Conservation (phyloP, 192 early-diverging fungal genomes). For the Kickxella alabastrina region DNA sequence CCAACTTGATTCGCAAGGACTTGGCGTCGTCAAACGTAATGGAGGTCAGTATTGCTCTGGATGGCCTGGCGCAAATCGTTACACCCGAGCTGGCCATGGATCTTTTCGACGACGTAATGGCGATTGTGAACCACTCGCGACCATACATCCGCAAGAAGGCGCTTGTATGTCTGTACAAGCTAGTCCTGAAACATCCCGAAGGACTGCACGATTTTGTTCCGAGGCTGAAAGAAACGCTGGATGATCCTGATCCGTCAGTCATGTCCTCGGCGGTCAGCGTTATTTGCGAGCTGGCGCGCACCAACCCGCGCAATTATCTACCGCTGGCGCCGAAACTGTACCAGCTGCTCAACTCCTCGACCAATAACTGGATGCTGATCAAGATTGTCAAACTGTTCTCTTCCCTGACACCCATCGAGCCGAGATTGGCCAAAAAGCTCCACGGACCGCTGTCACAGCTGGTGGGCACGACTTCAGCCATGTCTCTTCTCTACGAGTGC, state of each 20-base stretch:
- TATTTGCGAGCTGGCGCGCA: conserved; percentile 90
- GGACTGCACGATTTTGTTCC: conserved; percentile 78
- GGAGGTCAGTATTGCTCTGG: conserved; percentile 87
- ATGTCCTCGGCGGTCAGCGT: conserved; percentile 92
- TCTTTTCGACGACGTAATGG: conserved; percentile 77
- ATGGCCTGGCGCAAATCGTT: conserved; percentile 87
- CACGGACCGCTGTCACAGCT: conserved; percentile 76
- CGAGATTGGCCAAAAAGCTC: conserved; percentile 87
- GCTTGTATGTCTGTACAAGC: conserved; percentile 79
- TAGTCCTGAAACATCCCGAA: conserved; percentile 89
- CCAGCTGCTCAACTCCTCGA: conserved; percentile 79
- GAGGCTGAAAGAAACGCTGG: conserved; percentile 78
- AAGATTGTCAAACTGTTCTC: conserved; percentile 99
- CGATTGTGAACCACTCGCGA: conserved; percentile 87
- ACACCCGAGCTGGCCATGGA: conserved; percentile 88
- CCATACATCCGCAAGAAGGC: conserved; percentile 93
- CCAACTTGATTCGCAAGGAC: conserved; percentile 97
- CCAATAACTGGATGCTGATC: conserved; percentile 99
- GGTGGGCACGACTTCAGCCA: conserved; percentile 84
- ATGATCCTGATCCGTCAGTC: conserved; percentile 91
- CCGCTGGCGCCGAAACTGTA: conserved; percentile 93
- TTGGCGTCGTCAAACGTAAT: conserved; percentile 74
- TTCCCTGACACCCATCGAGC: conserved; percentile 86
- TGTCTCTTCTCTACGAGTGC: conserved; percentile 98
- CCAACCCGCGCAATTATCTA: conserved; percentile 90